phyloP scores from a whole-genome alignment of 192 early-diverging fungal genomes.

The Backusella psychrophila region DNA sequence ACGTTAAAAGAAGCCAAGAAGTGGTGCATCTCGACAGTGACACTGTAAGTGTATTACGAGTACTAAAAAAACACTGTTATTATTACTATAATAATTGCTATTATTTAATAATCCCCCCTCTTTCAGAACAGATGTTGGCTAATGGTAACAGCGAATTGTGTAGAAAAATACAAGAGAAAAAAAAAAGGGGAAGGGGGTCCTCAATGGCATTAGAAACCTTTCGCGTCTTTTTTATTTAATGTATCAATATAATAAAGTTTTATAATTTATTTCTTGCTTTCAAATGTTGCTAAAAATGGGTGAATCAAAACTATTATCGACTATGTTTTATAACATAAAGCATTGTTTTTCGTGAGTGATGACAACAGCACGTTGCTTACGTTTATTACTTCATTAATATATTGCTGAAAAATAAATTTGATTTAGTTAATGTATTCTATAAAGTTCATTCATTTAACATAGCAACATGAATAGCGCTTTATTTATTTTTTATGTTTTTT shows the following conservation, averaged over 20 bases:
- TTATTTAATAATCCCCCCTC: background rate
- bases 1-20: background rate
- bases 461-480: background rate
- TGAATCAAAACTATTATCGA: background rate
- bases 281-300: background rate
- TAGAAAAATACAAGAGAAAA: background rate
- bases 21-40: background rate
- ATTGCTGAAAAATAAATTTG: background rate
- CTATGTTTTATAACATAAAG: background rate
- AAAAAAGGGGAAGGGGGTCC: background rate
- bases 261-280: background rate
- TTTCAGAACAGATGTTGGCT: background rate
- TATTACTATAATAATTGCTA: background rate
- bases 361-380: background rate
- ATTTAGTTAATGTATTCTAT: background rate
- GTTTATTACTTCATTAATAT: background rate
- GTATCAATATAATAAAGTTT: background rate
- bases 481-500: background rate
- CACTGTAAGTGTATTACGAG: background rate
- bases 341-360: background rate
- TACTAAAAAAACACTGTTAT: background rate
- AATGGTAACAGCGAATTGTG: background rate
- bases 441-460: background rate
- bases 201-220: background rate
- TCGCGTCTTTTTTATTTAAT: background rate